A percentile compares a stretch with the other conserved stretches of the same genome.
Conservation (phyloP, 768 basidiomycete species). For the Russula foetens region DNA sequence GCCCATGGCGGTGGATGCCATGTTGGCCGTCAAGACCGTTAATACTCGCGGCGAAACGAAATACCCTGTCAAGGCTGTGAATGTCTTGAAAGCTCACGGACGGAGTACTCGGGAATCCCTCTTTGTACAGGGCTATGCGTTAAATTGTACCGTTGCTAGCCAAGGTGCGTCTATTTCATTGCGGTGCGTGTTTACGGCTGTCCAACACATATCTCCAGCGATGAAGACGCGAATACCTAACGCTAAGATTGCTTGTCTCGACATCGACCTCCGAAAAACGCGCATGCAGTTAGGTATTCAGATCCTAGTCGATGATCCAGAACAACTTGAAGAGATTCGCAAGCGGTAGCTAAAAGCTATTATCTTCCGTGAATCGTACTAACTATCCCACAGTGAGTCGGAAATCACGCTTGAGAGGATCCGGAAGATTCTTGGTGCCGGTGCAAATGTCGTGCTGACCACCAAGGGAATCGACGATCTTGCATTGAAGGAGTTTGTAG, state of each 20-base stretch:
- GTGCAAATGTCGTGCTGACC: conserved; percentile 94
- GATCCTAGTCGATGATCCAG: conserved; percentile 93
- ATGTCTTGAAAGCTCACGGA: conserved; percentile 96
- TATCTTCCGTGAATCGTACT: conserved; percentile 1
- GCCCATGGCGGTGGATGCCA: conserved; percentile 97
- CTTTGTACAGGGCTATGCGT: conserved; percentile 91
- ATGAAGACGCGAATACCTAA: conserved; percentile 94
- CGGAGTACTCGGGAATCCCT: conserved; percentile 91
- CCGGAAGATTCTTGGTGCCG: conserved; percentile 89
- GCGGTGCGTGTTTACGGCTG: not conserved
- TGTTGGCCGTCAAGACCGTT: conserved; percentile 93
- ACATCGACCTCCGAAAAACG: conserved; percentile 94
- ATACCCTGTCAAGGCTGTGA: conserved; percentile 99
- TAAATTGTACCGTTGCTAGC: conserved; percentile 97
- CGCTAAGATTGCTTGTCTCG: conserved; percentile 97
- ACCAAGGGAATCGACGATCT: conserved; percentile 99
- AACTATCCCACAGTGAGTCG: conserved; percentile 55
- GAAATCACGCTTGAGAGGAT: conserved; percentile 95
- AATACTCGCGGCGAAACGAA: conserved; percentile 94
- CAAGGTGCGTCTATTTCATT: conserved; percentile 57
- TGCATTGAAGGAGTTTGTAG: conserved; percentile 97
- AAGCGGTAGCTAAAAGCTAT: conserved; percentile 50
- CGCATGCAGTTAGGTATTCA: conserved; percentile 98
- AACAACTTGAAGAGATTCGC: conserved; percentile 93
- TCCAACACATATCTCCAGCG: conserved; percentile 38